Evolutionary conservation across 129 eudicot species (phyloP), one percentile per base, ranked within the genome.

Genomic region (Chrysanthemum makinoi): DNA sequence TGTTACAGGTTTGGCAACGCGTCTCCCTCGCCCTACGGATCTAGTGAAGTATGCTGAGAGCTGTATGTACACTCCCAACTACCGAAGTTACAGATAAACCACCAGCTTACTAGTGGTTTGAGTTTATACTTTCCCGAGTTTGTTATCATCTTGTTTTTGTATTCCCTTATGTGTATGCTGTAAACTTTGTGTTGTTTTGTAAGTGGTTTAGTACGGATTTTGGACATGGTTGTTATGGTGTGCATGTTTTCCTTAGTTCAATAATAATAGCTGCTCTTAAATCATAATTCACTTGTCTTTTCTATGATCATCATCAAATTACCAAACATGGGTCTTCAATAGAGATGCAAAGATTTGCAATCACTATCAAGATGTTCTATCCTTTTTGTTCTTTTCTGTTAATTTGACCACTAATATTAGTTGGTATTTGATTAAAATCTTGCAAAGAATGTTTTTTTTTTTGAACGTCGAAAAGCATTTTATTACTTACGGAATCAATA

Each of bases 31-130:
- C 47, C 96, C 96, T 65, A 80, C 77, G 6, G 75, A 90, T 78
- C 80, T 90, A 64, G 77, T 90, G 66, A 87, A 90, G 84, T 85
- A 81, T 59, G 95, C 96, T 13, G 95, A 90, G 84, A 86, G 94
- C 74, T 89, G 96, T 77, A 89, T 89, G 96, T 89, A 82, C 80
- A 86, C 89, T 67, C 96, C 96, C 66, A 79, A 79, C 66, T 90
- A 90, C 73, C 79, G 95, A 35, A 83, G 69, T 66, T 90, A 80
- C 89, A 81, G 94, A 43, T 87, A 70, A 84, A 80, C 30, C 46
- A 16, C 62, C 18, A 52, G 15, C 8, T 7, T 60, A 66, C 46
- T 69, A 28, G 72, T 19, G 64, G 78, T 49, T 70, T 14, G 9
- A 72, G 35, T 11, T 70, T 12, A 54, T 33, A 61, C 33, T 3